These are phyloP conservation scores for Leccinum laetum DNA, from an alignment of 1,284 basidiomycete species.

Conservation along the genomic window DNA sequence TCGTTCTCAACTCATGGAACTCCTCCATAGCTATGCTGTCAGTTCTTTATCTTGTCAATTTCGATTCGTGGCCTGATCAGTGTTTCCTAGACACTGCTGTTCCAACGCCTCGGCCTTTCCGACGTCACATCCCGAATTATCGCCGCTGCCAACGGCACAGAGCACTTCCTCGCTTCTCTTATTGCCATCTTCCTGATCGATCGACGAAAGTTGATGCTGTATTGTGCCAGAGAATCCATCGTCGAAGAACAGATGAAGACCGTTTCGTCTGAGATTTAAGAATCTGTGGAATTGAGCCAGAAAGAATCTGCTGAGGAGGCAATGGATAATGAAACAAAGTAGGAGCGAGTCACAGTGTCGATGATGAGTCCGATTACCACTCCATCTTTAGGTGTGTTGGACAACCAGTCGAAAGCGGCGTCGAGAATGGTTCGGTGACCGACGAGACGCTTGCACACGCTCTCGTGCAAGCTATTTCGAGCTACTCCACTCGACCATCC, in stretches of 20 bases:
- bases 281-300: too few relatives aligned
- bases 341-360: too few relatives aligned
- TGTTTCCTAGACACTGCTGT: slow-evolving; percentile 49
- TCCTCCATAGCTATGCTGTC: slow-evolving; percentile 33
- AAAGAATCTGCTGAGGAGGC: too few relatives aligned
- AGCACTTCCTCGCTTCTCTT: neutral
- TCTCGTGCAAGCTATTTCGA: slow-evolving; percentile 92
- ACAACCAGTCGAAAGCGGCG: too few relatives aligned
- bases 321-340: too few relatives aligned
- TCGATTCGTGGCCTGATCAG: neutral
- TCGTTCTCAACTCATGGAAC: slow-evolving; percentile 1
- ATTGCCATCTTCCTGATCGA: slow-evolving; percentile 35
- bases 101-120: slow-evolving; percentile 59
- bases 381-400: too few relatives aligned
- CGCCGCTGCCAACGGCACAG: neutral
- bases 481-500: slow-evolving; percentile 88
- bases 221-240: too few relatives aligned
- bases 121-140: slow-evolving; percentile 52
- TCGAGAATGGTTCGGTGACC: too few relatives aligned
- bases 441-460: too few relatives aligned
- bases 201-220: slow-evolving; percentile 38
- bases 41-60: slow-evolving; percentile 13
- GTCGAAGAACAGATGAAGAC: too few relatives aligned
- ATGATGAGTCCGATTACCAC: too few relatives aligned
- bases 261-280: too few relatives aligned